Base-by-base conservation (phyloP, 2,329 filamentous ascomycete genomes). In the Ceratocystis alfenasii region DNA sequence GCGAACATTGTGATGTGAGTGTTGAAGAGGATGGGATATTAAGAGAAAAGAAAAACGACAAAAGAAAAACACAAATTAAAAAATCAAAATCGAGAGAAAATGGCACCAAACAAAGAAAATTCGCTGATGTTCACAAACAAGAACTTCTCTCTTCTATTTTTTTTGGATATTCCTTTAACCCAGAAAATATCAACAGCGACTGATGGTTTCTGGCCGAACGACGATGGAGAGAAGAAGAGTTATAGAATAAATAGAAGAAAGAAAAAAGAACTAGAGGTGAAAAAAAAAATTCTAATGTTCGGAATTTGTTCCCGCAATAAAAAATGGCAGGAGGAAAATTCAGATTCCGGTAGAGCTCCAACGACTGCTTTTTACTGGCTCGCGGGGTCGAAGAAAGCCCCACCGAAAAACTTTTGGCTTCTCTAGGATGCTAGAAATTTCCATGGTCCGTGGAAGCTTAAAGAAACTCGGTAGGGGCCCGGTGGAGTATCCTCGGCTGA, bases 1-100 rank as follows among this genome's bases (percentile, higher is more conserved):
- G 87, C 81, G 78, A 90, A 76, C 87, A 90, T 89, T 75, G 78
- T 86, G 79, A 57, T 74, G 72, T 71, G 72, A 72, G 6, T 71
- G 70, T 72, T 30, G 50, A 57, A 63, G 67, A 61, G 69, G 70
- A 71, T 69, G 69, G 71, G 70, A 72, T 72, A 72, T 74, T 75
- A 74, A 53, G 48, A 53, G 48, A 25, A 53, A 53, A 53, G 48
- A 10, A 25, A 70, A 70, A 72, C 71, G 72, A 71, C 72, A 72
- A 74, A 71, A 71, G 72, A 69, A 57, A 57, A 57, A 33, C 12
- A 25, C 70, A 70, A 69, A 72, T 69, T 71, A 72, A 72, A 71
- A 70, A 70, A 71, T 70, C 71, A 71, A 72, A 41, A 41, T 12
- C 10, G 33, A 36, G 33, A 36, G 70, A 71, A 65, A 44, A 15